Base-by-base conservation (phyloP, 208 protist species). In the Leishmania arabica region DNA sequence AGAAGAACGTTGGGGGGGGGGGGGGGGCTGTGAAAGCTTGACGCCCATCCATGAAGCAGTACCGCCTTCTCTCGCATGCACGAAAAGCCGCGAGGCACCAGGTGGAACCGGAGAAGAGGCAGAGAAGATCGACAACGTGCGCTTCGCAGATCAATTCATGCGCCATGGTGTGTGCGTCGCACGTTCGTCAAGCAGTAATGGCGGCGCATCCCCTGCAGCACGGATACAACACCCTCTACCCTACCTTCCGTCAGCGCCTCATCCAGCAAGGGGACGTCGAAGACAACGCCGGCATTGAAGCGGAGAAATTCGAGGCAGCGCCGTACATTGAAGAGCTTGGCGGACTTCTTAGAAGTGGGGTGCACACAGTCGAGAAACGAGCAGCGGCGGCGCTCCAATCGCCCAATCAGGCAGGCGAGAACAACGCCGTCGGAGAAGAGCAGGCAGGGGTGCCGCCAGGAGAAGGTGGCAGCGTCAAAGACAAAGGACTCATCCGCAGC, bases 341-440 rank as follows among this genome's bases (percentile, higher is more conserved):
- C 91, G 0, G 91, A 64, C 11, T 71, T 73, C 56, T 90, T 92
- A 17, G 81, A 83, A 19, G 88, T 86, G 47, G 90, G 81, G 37
- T 86, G 91, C 68, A 97, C 87, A 42, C 88, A 86, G 51, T 95
- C 93, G 6, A 97, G 88, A 27, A 79, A 81, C 8, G 78, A 75
- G 84, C 93, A 97, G 66, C 90, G 91, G 45, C 90, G 78, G 27
- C 89, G 82, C 87, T 95, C 90, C 17, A 97, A 88, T 31, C 69
- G 65, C 17, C 87, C 79, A 58, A 97, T 88, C 27, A 95, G 60
- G 58, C 92, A 89, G 1, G 90, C 88, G 42, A 97, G 85, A 8
- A 95, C 83, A 21, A 97, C 91, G 49, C 93, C 93, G 69, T 97
- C 91, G 7, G 91, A 95, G 70, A 97, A 95, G 53, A 92, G 2